Evolutionary conservation across 1,284 basidiomycete genomes (phyloP).

Genomic region (Hemileia vastatrix): DNA sequence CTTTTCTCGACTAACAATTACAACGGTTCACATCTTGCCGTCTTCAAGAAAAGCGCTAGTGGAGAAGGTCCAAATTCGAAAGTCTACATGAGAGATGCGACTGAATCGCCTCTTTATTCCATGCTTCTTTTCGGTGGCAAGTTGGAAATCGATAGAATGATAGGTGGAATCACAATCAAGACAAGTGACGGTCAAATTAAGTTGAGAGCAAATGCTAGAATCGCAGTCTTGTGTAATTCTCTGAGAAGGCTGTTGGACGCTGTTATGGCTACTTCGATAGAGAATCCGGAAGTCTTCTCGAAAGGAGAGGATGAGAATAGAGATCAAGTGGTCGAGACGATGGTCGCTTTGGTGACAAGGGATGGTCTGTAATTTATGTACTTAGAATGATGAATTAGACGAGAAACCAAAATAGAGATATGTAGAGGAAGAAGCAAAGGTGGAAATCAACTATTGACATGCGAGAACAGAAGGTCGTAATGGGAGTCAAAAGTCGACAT

Average conservation of each 20-base stretch:
- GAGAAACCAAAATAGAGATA: too few species aligned
- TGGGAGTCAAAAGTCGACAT: too few species aligned
- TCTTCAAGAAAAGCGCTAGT: constrained; percentile 74
- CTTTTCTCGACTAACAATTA: constrained; percentile 65
- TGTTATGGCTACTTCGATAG: constrained; percentile 3
- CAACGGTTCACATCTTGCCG: constrained; percentile 67
- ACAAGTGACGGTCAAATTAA: constrained; percentile 51
- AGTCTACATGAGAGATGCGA: constrained; percentile 75
- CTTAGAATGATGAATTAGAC: too few species aligned
- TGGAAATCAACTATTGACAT: too few species aligned
- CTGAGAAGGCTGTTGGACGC: constrained; percentile 49
- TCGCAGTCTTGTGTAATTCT: constrained; percentile 80
- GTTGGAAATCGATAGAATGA: constrained; percentile 48
- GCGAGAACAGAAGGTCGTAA: too few species aligned
- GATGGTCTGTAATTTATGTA: too few species aligned
- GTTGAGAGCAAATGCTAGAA: constrained; percentile 71
- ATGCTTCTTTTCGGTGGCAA: constrained; percentile 51
- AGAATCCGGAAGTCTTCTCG: constrained; percentile 12
- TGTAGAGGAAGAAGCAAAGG: too few species aligned
- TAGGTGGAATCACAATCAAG: constrained; percentile 22
- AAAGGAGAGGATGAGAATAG: too few species aligned
- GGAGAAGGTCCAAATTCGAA: constrained; percentile 50
- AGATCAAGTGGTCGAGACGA: too few species aligned
- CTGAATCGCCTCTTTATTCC: constrained; percentile 37
- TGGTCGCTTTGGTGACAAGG: too few species aligned